Base-by-base conservation (phyloP, 2,329 filamentous ascomycete species). In the Penicillium sp. region DNA sequence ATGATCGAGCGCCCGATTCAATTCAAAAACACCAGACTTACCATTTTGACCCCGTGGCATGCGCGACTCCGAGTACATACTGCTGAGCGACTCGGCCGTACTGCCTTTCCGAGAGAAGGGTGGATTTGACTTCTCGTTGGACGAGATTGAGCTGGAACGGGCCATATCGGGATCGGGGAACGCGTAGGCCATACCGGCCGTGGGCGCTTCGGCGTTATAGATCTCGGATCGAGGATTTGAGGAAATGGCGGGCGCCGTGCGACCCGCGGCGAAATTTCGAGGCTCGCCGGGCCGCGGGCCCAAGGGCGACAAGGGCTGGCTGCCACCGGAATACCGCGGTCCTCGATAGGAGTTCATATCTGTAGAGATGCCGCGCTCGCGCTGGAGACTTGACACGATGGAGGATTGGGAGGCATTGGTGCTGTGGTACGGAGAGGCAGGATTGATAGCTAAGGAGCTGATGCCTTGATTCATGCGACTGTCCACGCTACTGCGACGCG, bases 401-500 rank as follows among this genome's bases (percentile, higher is more conserved):
- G 75, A 77, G 0, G 75, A 71, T 49, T 79, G 76, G 9, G 77
- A 79, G 3, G 72, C 72, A 62, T 78, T 78, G 31, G 75, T 74
- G 63, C 74, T 78, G 54, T 76, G 75, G 56, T 80, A 80, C 1
- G 78, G 77, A 3, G 78, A 80, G 4, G 74, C 69, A 23, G 74
- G 72, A 34, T 78, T 79, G 51, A 80, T 74, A 9, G 75, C 76
- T 31, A 81, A 64, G 11, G 76, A 76, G 55, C 75, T 76, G 51
- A 80, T 78, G 19, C 77, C 78, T 58, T 78, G 76, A 52, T 80
- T 79, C 67, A 80, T 74, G 48, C 78, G 71, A 58, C 78, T 80
- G 52, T 80, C 77, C 18, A 80, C 67, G 50, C 78, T 80, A 62
- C 78, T 79, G 36, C 78, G 76, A 42, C 78, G 74, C 10, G 78